Conservation (phyloP, 306 rosid genomes). For the Astragalus glycyphyllos region DNA sequence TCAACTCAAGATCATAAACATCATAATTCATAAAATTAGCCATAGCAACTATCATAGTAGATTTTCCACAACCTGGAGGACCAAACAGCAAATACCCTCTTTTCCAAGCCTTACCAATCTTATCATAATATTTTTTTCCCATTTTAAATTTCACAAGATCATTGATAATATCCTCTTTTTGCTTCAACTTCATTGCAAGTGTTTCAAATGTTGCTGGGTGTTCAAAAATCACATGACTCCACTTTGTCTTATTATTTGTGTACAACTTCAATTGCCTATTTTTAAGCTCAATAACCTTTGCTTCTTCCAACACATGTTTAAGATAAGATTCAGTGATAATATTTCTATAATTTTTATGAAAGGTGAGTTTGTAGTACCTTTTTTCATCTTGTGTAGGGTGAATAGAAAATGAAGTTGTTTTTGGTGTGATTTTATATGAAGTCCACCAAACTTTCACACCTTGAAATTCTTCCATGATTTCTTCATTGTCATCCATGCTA, state of each 20-base stretch:
- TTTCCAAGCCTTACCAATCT: conserved; percentile 75
- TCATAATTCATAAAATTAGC: conserved; percentile 65
- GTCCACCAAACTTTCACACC: conserved; percentile 63
- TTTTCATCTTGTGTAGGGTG: neutral
- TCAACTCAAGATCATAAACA: conserved; percentile 68
- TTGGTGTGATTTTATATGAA: conserved; percentile 14
- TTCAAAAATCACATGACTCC: conserved; percentile 62
- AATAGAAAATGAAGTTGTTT: neutral
- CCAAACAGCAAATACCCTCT: conserved; percentile 65
- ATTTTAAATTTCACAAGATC: conserved; percentile 53
- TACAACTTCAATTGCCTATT: conserved; percentile 57
- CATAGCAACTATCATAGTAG: conserved; percentile 71
- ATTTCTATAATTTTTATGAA: conserved; percentile 48
- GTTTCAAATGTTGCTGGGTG: conserved; percentile 64
- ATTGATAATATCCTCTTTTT: conserved; percentile 53
- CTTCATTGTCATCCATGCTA: conserved; percentile 62
- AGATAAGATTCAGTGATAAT: conserved; percentile 44
- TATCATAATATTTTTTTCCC: conserved; percentile 62
- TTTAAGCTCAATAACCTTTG: conserved; percentile 23
- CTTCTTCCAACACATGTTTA: conserved; percentile 45
- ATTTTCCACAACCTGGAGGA: conserved; percentile 75
- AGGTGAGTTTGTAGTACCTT: conserved; percentile 39
- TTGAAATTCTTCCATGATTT: conserved; percentile 49
- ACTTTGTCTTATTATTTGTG: conserved; percentile 51
- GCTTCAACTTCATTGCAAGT: conserved; percentile 55